Evolutionary conservation across 805 yeast genomes (phyloP), one percentile per base, ranked within the genome.

Genomic region (Maudiozyma bulderi): DNA sequence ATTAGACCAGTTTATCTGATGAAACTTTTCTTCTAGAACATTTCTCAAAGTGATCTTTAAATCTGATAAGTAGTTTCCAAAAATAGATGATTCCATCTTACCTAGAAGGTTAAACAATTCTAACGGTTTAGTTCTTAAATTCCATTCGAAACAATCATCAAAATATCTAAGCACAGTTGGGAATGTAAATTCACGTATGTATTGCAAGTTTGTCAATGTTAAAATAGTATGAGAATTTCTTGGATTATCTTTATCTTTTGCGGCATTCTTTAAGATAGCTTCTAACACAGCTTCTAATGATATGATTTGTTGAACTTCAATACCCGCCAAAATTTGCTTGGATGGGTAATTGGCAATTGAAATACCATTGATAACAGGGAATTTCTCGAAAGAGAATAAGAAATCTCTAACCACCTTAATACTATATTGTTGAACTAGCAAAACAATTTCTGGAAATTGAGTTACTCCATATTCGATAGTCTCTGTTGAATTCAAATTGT

Each of bases 161-260:
- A 78, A 81, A 47, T 66, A 65, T 44, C 70, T 72, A 11, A 80
- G 58, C 15, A 80, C 62, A 26, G 64, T 60, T 0, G 85, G 82
- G 29, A 83, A 67, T 2, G 77, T 69, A 3, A 56, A 61, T 26
- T 65, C 66, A 33, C 74, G 67, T 32, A 84, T 63, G 44, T 71
- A 71, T 43, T 73, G 74, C 44, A 83, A 61, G 55, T 82, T 82
- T 41, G 81, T 73, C 41, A 82, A 60, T 0, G 84, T 74, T 38
- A 77, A 58, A 37, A 80, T 65, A 11, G 79, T 68, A 50, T 76
- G 76, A 6, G 73, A 60, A 46, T 76, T 70, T 54, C 70, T 69
- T 35, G 66, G 60, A 26, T 63, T 62, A 35, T 68, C 69, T 43
- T 64, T 68, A 48, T 72, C 73, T 50, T 66, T 67, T 6, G 73